These are phyloP conservation scores for Suhomyces maxii DNA, from an alignment of 1,139 yeast genomes.

Conservation along the genomic window DNA sequence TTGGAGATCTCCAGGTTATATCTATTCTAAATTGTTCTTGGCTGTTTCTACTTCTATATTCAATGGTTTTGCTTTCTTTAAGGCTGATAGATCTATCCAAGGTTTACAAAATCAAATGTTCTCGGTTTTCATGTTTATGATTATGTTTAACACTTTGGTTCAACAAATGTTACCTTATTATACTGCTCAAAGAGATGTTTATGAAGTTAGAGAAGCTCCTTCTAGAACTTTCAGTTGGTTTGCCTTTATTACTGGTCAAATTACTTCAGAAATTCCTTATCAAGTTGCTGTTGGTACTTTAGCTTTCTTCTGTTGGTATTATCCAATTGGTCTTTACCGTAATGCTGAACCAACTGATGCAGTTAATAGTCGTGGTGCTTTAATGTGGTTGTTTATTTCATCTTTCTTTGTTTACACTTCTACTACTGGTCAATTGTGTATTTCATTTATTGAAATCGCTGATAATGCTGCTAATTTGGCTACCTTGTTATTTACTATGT, in stretches of 20 bases:
- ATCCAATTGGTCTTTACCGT: constrained; percentile 40
- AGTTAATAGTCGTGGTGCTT: constrained; percentile 55
- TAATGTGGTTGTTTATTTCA: constrained; percentile 59
- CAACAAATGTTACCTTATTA: constrained; percentile 77
- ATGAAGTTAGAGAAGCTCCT: constrained; percentile 72
- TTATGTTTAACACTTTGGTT: constrained; percentile 51
- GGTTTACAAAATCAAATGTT: constrained; percentile 62
- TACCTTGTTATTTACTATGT: constrained; percentile 61
- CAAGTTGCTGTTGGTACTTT: constrained; percentile 36
- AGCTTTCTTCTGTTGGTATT: constrained; percentile 42
- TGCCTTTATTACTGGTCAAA: constrained; percentile 41
- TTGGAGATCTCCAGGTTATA: constrained; percentile 75
- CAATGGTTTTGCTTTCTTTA: constrained; percentile 75
- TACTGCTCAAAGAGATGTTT: constrained; percentile 71
- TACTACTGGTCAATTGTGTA: constrained; percentile 64
- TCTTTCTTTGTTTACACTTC: constrained; percentile 60
- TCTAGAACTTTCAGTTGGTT: constrained; percentile 53
- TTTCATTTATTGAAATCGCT: constrained; percentile 64
- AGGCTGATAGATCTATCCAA: constrained; percentile 59
- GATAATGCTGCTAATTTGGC: constrained; percentile 75
- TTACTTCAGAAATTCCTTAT: constrained; percentile 39
- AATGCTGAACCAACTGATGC: constrained; percentile 32
- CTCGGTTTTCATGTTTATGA: constrained; percentile 55
- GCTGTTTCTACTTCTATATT: constrained; percentile 53
- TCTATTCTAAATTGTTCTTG: constrained; percentile 64